Evolutionary conservation across 2,329 filamentous ascomycete genomes (phyloP).

Genomic region (Colletotrichum acutatum): DNA sequence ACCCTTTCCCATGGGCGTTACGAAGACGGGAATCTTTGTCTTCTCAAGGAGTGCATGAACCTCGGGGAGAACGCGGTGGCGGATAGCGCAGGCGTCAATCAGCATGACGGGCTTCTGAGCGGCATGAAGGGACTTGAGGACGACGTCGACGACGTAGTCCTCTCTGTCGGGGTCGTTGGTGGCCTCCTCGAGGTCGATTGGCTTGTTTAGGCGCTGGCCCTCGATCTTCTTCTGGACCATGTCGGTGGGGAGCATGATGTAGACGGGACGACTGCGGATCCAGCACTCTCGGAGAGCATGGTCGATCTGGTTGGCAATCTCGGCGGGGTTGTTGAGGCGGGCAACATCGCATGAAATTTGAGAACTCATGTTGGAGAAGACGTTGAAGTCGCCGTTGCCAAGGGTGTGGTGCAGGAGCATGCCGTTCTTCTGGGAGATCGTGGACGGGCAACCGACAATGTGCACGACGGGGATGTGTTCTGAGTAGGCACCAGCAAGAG

Average conservation of each 20-base stretch:
- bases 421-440: conserved; percentile 57
- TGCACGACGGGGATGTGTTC: conserved; percentile 79
- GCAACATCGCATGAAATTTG: conserved; percentile 78
- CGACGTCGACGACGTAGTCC: conserved; percentile 83
- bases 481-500: conserved; percentile 78
- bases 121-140: conserved; percentile 77
- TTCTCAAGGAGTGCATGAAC: conserved; percentile 78
- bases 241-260: conserved; percentile 85
- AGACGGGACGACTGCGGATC: conserved; percentile 80
- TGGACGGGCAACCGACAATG: conserved; percentile 67
- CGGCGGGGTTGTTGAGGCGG: conserved; percentile 75
- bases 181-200: conserved; percentile 74
- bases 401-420: conserved; percentile 75
- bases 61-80: conserved; percentile 78
- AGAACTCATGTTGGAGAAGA: conserved; percentile 82
- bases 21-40: conserved; percentile 82
- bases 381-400: conserved; percentile 83
- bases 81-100: conserved; percentile 84
- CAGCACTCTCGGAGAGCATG: conserved; percentile 80
- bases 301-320: conserved; percentile 82
- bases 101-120: conserved; percentile 83
- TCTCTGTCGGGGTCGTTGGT: conserved; percentile 77
- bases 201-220: conserved; percentile 75
- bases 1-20: conserved; percentile 92
- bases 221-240: conserved; percentile 82